Evolutionary conservation across 2,329 filamentous ascomycete genomes (phyloP), one percentile per base, ranked within the genome.

Genomic region (Xenosphaeropsis pyriputrescens): DNA sequence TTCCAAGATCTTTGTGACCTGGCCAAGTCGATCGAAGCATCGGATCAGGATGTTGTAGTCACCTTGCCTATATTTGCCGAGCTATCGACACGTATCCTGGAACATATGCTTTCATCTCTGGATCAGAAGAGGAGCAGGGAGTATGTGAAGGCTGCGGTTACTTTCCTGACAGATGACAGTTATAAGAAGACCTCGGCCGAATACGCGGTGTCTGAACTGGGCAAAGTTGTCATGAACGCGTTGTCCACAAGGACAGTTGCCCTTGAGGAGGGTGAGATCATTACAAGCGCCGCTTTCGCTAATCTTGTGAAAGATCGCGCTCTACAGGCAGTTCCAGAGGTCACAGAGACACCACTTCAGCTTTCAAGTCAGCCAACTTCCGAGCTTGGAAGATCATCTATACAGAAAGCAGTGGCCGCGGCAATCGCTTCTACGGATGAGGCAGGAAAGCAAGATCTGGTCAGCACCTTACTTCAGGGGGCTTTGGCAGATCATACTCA

Each of bases 1-100:
- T 72, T 61, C 36, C 44, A 52, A 12, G 50, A 60, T 14, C 41
- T 64, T 5, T 50, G 57, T 8, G 39, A 45, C 4, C 36, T 62
- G 14, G 59, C 54, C 6, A 40, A 52, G 35, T 18, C 38, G 4
- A 38, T 53, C 11, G 34, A 38, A n/a, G 32, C 39, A 8, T 18
- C 38, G 7, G 35, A 44, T 9, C 18, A 34, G 4, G 18, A 37
- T 15, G 37, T 22, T 9, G 22, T 40, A 29, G 32, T 41, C 15
- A 40, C 39, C 35, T 38, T 52, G 7, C 32, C 41, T 14, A 37
- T 50, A 11, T 45, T 52, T 29, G 47, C 47, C 37, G 46, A 54
- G 29, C 39, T 55, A 18, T 45, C 39, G 22, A 40, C 40, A n/a
- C 40, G 47, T 30, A 52, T 45, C 13, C 36, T 54, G 22, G 39